These are phyloP conservation scores for Candida golubevii DNA, from an alignment of 805 yeast genomes.

Conservation along the genomic window DNA sequence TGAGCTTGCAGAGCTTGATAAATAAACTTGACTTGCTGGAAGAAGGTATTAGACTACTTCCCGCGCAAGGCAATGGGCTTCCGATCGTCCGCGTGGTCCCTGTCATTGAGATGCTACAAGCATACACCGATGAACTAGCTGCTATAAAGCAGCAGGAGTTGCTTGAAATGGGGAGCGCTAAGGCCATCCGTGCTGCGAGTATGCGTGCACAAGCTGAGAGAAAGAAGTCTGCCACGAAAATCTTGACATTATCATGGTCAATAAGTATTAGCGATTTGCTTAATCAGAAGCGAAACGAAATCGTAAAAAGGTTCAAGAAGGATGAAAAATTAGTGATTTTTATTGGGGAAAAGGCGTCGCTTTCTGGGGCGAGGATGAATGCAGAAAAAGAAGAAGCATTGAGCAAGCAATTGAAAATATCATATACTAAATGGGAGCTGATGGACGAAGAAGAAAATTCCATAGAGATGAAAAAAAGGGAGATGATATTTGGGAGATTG, in stretches of 20 bases:
- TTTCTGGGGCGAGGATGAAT: conserved; percentile 10
- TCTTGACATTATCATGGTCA: conserved; percentile 52
- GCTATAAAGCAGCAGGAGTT: conserved; percentile 27
- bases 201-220: conserved; percentile 30
- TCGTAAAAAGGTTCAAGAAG: conserved; percentile 39
- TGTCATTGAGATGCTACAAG: conserved; percentile 30
- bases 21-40: conserved; percentile 25
- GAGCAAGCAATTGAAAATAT: conserved; percentile 3
- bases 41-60: conserved; percentile 24
- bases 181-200: conserved; percentile 25
- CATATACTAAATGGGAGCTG: conserved; percentile 8
- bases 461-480: conserved; percentile 24
- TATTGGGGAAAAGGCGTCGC: conserved; percentile 21
- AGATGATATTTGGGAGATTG: conserved; percentile 25
- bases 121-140: conserved; percentile 31
- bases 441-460: conserved; percentile 16
- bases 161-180: conserved; percentile 30
- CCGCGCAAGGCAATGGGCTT: conserved; percentile 16
- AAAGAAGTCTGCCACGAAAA: conserved; percentile 41
- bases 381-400: conserved; percentile 15
- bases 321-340: conserved; percentile 36
- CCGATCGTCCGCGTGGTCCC: conserved; percentile 28
- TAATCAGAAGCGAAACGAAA: conserved; percentile 51
- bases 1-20: conserved; percentile 29
- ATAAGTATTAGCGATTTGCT: conserved; percentile 49